Evolutionary conservation across 345 rosid species (phyloP), one percentile per base, ranked within the genome.

Genomic region (Arabis hirsuta): DNA sequence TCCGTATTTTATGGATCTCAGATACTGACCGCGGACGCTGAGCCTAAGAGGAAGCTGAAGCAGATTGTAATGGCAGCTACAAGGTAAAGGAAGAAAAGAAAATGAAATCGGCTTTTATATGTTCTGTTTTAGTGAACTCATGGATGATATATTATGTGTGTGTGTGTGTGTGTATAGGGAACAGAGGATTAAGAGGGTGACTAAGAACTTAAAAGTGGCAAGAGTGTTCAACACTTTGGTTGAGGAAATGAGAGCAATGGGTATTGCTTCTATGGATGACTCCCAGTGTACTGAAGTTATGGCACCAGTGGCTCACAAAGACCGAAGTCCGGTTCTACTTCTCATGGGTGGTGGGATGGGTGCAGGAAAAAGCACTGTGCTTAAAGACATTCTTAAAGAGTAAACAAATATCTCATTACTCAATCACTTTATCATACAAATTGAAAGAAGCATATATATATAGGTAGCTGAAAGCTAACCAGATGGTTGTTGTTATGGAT

Each of bases 331-430:
- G 0, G 93, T 91, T 58, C 91, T 91, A 50, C 91, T 94, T 16
- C 82, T 94, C 72, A 86, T 94, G 97, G 98, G 97, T 10, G 98
- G 98, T 12, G 98, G 98, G 12, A 94, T 94, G 97, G 98, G 98
- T 55, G 98, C 98, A 41, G 98, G 98, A 13, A 94, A 94, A 80
- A 91, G 98, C 90, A 91, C 97, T 22, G 98, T 94, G 41, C 89
- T 90, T 59, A 88, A 91, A 70, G 98, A 94, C 63, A 91, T 91
- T 55, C 88, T 94, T 50, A 81, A 89, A 81, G 98, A 94, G 98
- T 94, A 87, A 82, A 2, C 3, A 12, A 47, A 8, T 0, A 27
- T 68, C 55, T 61, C 55, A 47, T 19, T 51, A 7, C 2, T 74
- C 55, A 43, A 43, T 64, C 55, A 54, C 43, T 29, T 41, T 5